phyloP scores from a whole-genome alignment of 2,329 filamentous ascomycete species.

The Gliomastix tumulicola region DNA sequence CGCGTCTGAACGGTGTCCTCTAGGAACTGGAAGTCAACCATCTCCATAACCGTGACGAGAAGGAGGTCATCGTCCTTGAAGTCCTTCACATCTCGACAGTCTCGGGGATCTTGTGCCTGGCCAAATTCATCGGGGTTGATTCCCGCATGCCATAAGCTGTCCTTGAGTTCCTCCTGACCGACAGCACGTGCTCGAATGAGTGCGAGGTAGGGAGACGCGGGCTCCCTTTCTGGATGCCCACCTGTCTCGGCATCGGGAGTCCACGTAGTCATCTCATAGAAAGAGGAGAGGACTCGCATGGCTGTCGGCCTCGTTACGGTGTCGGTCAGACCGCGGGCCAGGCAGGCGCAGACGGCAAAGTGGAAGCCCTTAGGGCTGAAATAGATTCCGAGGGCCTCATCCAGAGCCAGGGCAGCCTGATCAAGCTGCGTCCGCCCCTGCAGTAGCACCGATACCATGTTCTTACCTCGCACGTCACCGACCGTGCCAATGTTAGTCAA shows the following conservation, averaged over 20 bases:
- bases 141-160: slow-evolving; percentile 54
- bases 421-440: slow-evolving; percentile 55
- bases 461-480: slow-evolving; percentile 50
- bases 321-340: slow-evolving; percentile 58
- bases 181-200: slow-evolving; percentile 51
- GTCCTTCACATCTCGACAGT: slow-evolving; percentile 24
- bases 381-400: slow-evolving; percentile 59
- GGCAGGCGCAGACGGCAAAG: slow-evolving; percentile 57
- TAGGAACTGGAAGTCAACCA: slow-evolving; percentile 60
- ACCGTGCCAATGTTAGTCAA: slow-evolving; percentile 57
- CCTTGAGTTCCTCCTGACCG: slow-evolving; percentile 52
- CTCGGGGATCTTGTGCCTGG: slow-evolving; percentile 7
- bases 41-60: slow-evolving; percentile 54
- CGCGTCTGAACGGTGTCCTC: slow-evolving; percentile 57
- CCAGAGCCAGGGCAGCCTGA: slow-evolving; percentile 53
- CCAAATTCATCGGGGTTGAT: slow-evolving; percentile 32
- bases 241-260: slow-evolving; percentile 9
- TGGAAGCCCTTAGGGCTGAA: slow-evolving; percentile 61
- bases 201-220: slow-evolving; percentile 50
- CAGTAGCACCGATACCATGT: slow-evolving; percentile 52
- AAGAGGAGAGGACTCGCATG: slow-evolving; percentile 54
- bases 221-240: too few relatives aligned
- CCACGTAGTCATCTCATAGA: slow-evolving; percentile 36
- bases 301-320: slow-evolving; percentile 51
- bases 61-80: slow-evolving; percentile 56